phyloP scores from a whole-genome alignment of 1,139 yeast species.

The Diutina catenulata region DNA sequence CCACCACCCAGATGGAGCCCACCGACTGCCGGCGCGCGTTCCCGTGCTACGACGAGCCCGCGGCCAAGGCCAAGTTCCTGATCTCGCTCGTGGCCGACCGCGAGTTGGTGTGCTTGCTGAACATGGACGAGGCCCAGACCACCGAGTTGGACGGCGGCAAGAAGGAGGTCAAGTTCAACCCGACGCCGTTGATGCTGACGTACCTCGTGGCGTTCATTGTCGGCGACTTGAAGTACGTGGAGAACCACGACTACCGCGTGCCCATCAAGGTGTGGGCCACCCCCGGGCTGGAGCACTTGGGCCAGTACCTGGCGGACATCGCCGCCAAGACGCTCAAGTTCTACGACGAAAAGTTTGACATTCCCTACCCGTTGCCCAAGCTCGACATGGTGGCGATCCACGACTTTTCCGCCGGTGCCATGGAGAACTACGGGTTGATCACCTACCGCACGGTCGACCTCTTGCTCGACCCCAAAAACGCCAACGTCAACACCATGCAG shows the following conservation, averaged over 20 bases:
- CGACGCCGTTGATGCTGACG: slow-evolving; percentile 66
- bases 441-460: slow-evolving; percentile 75
- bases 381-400: slow-evolving; percentile 69
- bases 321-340: slow-evolving; percentile 59
- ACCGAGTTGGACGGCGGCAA: slow-evolving; percentile 31
- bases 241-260: slow-evolving; percentile 15
- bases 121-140: slow-evolving; percentile 60
- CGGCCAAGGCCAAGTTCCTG: slow-evolving; percentile 67
- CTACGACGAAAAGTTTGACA: slow-evolving; percentile 52
- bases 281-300: slow-evolving; percentile 12
- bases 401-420: slow-evolving; percentile 68
- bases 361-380: slow-evolving; percentile 64
- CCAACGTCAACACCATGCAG: slow-evolving; percentile 57
- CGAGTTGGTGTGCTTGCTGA: slow-evolving; percentile 57
- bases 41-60: slow-evolving; percentile 87
- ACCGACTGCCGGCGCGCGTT: slow-evolving; percentile 86
- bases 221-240: slow-evolving; percentile 67
- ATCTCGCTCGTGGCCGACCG: slow-evolving; percentile 50
- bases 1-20: slow-evolving; percentile 83
- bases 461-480: slow-evolving; percentile 51
- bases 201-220: slow-evolving; percentile 68
- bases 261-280: slow-evolving; percentile 12
- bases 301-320: slow-evolving; percentile 29
- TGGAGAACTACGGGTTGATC: slow-evolving; percentile 88
- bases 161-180: slow-evolving; percentile 36